Base-by-base conservation (phyloP, 805 yeast genomes). In the Zygotorulaspora sp. region DNA sequence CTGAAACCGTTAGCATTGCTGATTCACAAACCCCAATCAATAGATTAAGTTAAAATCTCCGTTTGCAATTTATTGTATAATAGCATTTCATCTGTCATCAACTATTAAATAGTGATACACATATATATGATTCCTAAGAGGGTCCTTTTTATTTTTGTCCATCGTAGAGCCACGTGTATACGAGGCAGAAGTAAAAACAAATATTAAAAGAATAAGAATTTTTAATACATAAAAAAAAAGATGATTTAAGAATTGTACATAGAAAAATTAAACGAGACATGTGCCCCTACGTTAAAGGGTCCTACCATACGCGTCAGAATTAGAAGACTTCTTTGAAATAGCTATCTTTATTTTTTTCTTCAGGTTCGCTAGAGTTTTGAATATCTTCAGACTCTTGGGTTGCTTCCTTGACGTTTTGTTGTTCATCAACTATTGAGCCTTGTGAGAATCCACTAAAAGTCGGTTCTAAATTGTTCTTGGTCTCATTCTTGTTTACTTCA, bases 381-480 rank as follows among this genome's bases (percentile, higher is more conserved):
- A 38, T 32, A 7, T 46, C 51, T 15, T 47, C 50, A 6, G 49
- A 44, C 22, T 41, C 44, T 12, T 39, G 36, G 11, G 32, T 18
- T 14, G 45, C 26, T 12, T 29, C 35, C 22, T 30, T 16, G n/a
- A 12, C 35, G 23, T 26, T 24, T 9, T 23, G 43, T 7, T 39
- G 35, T 12, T 43, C 44, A 10, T 44, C 50, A 15, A 41, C 41
- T 20, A 49, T 38, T 1, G 57, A 47, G 9, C 53, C 57, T 37
- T 57, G 61, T 5, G 58, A 55, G 26, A 55, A 57, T 8, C 58
- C 58, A 38, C 58, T 55, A 30, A 54, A 55, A 6, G 59, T 45
- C 10, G 50, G 52, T 18, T 43, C 42, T 16, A 47, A 29, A 5
- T 25, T 34, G 19, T 41, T 25, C 6, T 36, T 33, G n/a, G n/a